Evolutionary conservation across 2,329 filamentous ascomycete genomes (phyloP).

Genomic region (Fusarium abutilonis): DNA sequence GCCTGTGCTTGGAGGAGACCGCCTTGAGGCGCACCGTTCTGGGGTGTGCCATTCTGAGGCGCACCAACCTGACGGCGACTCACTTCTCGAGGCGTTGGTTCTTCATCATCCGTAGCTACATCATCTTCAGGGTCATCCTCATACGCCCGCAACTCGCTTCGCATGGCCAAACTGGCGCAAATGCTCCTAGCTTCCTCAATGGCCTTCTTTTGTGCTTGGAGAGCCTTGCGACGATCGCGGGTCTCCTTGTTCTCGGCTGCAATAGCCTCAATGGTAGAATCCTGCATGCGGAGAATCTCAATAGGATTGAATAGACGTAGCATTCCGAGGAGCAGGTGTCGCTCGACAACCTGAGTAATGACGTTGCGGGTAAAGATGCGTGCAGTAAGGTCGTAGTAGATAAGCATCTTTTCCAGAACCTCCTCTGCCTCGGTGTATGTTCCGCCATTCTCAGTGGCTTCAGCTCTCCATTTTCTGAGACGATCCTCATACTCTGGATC

Average conservation of each 20-base stretch:
- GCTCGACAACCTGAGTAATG: constrained; percentile 63
- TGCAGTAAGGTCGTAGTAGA: constrained; percentile 64
- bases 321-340: constrained; percentile 62
- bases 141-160: constrained; percentile 58
- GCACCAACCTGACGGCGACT: constrained; percentile 34
- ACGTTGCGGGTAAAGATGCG: constrained; percentile 63
- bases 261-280: constrained; percentile 59
- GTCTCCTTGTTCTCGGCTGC: constrained; percentile 65
- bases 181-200: constrained; percentile 62
- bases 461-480: constrained; percentile 58
- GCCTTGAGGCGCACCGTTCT: constrained; percentile 25
- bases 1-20: constrained; percentile 32
- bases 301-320: constrained; percentile 62
- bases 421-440: constrained; percentile 62
- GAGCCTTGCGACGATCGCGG: constrained; percentile 57
- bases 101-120: constrained; percentile 47
- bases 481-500: constrained; percentile 64
- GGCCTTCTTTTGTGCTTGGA: constrained; percentile 60
- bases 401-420: constrained; percentile 65
- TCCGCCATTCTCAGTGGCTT: constrained; percentile 55
- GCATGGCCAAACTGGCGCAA: constrained; percentile 62
- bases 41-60: constrained; percentile 28
- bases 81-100: constrained; percentile 17
- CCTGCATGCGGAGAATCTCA: constrained; percentile 60
- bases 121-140: constrained; percentile 52